Evolutionary conservation across 768 basidiomycete genomes (phyloP).

Genomic region (Boletus bicolor): DNA sequence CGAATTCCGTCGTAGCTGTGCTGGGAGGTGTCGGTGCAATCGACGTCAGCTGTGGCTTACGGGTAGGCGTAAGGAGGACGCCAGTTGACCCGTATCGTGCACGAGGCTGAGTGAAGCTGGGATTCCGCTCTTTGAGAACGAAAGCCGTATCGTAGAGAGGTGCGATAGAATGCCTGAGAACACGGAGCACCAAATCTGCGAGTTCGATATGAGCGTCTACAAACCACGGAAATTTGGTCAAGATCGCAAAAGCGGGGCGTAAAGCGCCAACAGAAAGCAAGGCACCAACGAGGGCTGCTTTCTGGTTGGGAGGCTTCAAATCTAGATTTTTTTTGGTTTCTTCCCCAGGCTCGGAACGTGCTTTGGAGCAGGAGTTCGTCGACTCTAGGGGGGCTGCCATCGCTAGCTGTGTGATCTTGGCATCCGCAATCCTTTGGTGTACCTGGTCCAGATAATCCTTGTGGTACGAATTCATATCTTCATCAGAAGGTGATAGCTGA

Average conservation of each 20-base stretch:
- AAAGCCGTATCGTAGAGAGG: slow-evolving; percentile 56
- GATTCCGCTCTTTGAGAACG: slow-evolving; percentile 56
- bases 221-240: slow-evolving; percentile 84
- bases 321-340: slow-evolving; percentile 36
- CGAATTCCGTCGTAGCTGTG: slow-evolving; percentile 70
- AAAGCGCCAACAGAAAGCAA: slow-evolving; percentile 86
- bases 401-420: slow-evolving; percentile 73
- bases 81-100: slow-evolving; percentile 62
- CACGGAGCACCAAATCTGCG: slow-evolving; percentile 81
- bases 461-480: slow-evolving; percentile 65
- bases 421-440: slow-evolving; percentile 59
- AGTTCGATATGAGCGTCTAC: slow-evolving; percentile 78
- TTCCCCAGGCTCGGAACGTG: slow-evolving; percentile 37
- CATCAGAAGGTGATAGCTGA: slow-evolving; percentile 73
- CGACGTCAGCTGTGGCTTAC: slow-evolving; percentile 68
- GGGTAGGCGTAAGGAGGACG: slow-evolving; percentile 46
- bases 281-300: slow-evolving; percentile 70
- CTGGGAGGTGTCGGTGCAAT: slow-evolving; percentile 79
- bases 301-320: slow-evolving; percentile 63
- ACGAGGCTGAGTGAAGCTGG: slow-evolving; percentile 61
- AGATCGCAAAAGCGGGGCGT: slow-evolving; percentile 69
- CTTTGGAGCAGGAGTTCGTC: slow-evolving; percentile 37
- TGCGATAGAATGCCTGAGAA: slow-evolving; percentile 65
- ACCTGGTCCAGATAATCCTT: slow-evolving; percentile 65
- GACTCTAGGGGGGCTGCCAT: slow-evolving; percentile 82